These are phyloP conservation scores for Axilococcus clingmanii DNA, from an alignment of 139 green algal genomes.

Conservation along the genomic window DNA sequence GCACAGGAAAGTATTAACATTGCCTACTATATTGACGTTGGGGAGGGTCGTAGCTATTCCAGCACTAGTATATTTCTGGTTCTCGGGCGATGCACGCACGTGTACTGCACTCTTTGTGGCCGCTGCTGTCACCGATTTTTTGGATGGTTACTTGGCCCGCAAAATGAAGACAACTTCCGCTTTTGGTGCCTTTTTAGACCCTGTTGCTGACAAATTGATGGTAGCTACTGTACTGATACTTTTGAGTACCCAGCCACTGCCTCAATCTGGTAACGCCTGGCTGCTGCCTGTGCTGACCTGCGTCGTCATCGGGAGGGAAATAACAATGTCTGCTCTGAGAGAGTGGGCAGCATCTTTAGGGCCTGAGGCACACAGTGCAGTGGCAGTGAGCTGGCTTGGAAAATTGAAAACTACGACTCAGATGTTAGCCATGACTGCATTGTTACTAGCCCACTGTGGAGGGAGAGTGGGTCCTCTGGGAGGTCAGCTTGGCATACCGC, in stretches of 20 bases:
- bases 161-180: conserved; percentile 37
- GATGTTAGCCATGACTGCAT: conserved; percentile 49
- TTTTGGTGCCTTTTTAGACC: conserved; percentile 94
- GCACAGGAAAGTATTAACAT: conserved; percentile 52
- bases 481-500: conserved; percentile 25
- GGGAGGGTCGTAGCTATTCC: conserved; percentile 71
- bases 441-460: conserved; percentile 22
- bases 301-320: conserved; percentile 80
- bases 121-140: conserved; percentile 83
- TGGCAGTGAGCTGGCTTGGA: conserved; percentile 68
- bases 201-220: conserved; percentile 94
- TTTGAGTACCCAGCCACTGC: conserved; percentile 54
- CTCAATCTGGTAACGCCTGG: conserved; percentile 60
- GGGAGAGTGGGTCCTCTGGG: conserved; percentile 6
- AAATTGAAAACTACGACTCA: conserved; percentile 87
- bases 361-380: conserved; percentile 54
- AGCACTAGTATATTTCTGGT: conserved; percentile 40
- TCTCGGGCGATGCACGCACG: conserved; percentile 45
- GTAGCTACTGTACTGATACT: conserved; percentile 70
- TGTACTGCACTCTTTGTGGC: conserved; percentile 65
- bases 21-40: conserved; percentile 84
- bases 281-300: conserved; percentile 51
- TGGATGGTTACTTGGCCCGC: conserved; percentile 87
- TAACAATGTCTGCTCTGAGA: conserved; percentile 82
- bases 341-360: conserved; percentile 79